Evolutionary conservation across 208 protist genomes (phyloP), one percentile per base, ranked within the genome.

Genomic region (Trypanosoma congolense): DNA sequence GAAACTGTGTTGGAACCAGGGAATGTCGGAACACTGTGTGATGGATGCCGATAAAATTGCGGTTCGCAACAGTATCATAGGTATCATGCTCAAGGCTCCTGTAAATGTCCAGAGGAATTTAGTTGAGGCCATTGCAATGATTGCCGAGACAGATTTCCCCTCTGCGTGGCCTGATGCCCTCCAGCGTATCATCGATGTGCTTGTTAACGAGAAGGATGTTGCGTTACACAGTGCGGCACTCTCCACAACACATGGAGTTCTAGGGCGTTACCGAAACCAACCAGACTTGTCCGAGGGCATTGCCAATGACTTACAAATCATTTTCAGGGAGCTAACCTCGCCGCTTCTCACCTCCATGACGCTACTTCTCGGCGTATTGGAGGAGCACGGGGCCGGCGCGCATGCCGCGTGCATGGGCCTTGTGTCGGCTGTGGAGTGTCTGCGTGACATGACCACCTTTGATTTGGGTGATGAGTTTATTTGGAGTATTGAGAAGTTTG

Each of bases 401-500:
- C 44, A 61, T 4, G 29, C 68, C 2, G 77, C 70, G 24, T 75
- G 65, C 57, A 60, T 70, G 21, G 81, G 83, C 19, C 50, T 85
- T 38, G 73, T 63, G 5, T 71, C 68, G 9, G 77, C 75, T 4
- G 72, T 94, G 25, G 77, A 96, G 54, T 92, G 80, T 26, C 68
- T 94, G 29, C 74, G 72, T 38, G 83, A 94, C 36, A 77, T 96
- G 14, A 92, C 77, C 14, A 73, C 65, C n/a, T 65, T 97, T 22
- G 96, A 98, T 69, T 62, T 99, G 38, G 93, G 95, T 19, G 95
- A 97, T 50, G 96, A 92, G 55, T 95, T 98, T 58, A 90, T 97
- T 56, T 75, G 83, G 56, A 66, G 83, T 52, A 63, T 97, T 30
- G 61, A 75, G 4, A 58, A 59, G 16, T 89, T 94, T 38, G 84